These are phyloP conservation scores for Trichosporon sp. DNA, from an alignment of 1,284 basidiomycete species.

Conservation along the genomic window DNA sequence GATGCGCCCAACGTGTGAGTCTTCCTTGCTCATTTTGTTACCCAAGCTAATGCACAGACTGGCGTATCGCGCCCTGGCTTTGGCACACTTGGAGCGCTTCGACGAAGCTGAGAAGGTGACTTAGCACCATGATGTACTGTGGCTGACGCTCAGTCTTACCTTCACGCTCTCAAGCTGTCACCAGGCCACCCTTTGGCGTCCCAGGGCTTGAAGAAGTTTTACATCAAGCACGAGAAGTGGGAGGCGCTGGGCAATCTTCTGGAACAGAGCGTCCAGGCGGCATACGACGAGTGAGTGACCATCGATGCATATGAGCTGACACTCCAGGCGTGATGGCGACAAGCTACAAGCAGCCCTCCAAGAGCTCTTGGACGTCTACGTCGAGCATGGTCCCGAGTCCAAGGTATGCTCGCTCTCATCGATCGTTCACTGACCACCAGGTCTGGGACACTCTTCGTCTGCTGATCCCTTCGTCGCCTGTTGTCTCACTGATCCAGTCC, in stretches of 20 bases:
- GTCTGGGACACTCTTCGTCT: constrained; percentile 62
- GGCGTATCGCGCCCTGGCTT: constrained; percentile 73
- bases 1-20: constrained; percentile 63
- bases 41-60: constrained; percentile 53
- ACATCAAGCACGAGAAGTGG: constrained; percentile 61
- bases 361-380: constrained; percentile 63
- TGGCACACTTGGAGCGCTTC: constrained; percentile 63
- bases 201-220: constrained; percentile 68
- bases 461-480: constrained; percentile 68
- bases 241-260: constrained; percentile 57
- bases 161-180: constrained; percentile 61
- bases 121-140: constrained; percentile 13
- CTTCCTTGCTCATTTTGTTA: constrained; percentile 16
- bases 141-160: constrained; percentile 57
- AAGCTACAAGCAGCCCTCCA: constrained; percentile 77
- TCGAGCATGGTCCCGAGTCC: constrained; percentile 57
- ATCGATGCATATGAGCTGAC: constrained; percentile 6
- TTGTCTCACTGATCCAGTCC: constrained; percentile 60
- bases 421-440: constrained; percentile 47
- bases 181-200: constrained; percentile 63
- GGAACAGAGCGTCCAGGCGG: constrained; percentile 54
- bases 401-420: constrained; percentile 51
- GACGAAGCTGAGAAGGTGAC: constrained; percentile 77
- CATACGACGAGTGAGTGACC: constrained; percentile 55
- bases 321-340: constrained; percentile 62